Base-by-base conservation (phyloP, 805 yeast species). In the Wickerhamomyces queroliae region DNA sequence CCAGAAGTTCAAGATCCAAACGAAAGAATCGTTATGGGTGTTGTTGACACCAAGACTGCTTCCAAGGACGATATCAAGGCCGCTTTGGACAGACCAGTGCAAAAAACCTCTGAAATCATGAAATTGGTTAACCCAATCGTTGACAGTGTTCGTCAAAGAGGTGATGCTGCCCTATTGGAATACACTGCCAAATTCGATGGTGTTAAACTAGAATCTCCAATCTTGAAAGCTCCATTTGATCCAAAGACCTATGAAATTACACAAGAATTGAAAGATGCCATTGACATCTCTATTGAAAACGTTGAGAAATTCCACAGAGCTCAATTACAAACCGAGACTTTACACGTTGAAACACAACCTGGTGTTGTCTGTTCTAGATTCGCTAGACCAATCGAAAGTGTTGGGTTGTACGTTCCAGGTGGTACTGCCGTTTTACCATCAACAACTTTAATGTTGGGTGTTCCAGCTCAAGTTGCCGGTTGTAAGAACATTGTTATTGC, bases 401-500 rank as follows among this genome's bases (percentile, higher is more conserved):
- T 93, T 39, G 99, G 99, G 44, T 74, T 95, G 43, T 93, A 93
- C 58, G 86, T 93, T 44, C 99, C 99, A 39, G 99, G 99, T 53
- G 99, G 99, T 52, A 89, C 98, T 33, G 99, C 99, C 3, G 91
- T 93, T 25, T 74, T 93, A 48, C 99, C 99, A 31, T 91, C 98
- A 16, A 93, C 99, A 12, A 95, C 98, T 5, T 74, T 93, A 64
- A 93, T 93, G 97, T 74, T 93, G 52, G 98, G 99, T 55, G 96
- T 93, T 38, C 99, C 99, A 18, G 99, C 99, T 16, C 78, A 80
- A 61, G 99, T 90, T 45, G 99, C 99, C 21, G 96, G 96, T 6
- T 93, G 98, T 69, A 77, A 80, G 55, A 91, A 89, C 57, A 91
- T 93, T 49, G 69, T 90, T 13, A 64, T 93, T 61, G 98, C 99